Evolutionary conservation across 2,329 filamentous ascomycete genomes (phyloP).

Genomic region (Colletotrichum ledebouriae): DNA sequence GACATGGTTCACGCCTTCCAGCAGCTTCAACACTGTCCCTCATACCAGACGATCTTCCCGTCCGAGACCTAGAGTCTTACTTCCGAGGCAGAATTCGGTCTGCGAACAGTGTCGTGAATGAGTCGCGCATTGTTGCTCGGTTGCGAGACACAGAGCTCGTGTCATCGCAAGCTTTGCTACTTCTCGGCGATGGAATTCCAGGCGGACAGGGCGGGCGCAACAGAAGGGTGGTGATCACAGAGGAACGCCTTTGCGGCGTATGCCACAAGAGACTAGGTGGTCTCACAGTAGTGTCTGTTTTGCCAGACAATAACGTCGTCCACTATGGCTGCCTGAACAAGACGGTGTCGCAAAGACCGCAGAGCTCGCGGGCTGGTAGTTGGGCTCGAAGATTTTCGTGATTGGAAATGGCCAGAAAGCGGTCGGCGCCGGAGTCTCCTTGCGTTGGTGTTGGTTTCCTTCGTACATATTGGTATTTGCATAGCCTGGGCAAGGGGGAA

Average conservation of each 20-base stretch:
- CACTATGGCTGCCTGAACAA: constrained; percentile 82
- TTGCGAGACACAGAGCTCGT: constrained; percentile 84
- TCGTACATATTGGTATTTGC: constrained; percentile 44
- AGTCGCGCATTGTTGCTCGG: constrained; percentile 81
- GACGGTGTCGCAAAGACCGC: constrained; percentile 55
- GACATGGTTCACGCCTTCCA: constrained; percentile 91
- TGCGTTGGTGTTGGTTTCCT: constrained; percentile 27
- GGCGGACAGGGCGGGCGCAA: constrained; percentile 67
- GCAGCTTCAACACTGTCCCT: constrained; percentile 87
- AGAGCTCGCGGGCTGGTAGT: constrained; percentile 50
- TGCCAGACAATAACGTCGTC: constrained; percentile 85
- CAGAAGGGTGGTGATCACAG: constrained; percentile 81
- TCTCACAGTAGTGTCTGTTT: constrained; percentile 86
- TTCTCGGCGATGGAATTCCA: constrained; percentile 77
- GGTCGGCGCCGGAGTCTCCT: constrained; percentile 28
- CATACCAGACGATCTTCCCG: constrained; percentile 84
- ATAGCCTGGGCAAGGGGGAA: constrained; percentile 42
- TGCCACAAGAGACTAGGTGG: constrained; percentile 94
- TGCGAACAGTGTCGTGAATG: constrained; percentile 85
- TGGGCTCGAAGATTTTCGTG: constrained; percentile 54
- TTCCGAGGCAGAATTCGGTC: constrained; percentile 91
- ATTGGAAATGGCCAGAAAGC: constrained; percentile 38
- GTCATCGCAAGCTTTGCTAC: constrained; percentile 78
- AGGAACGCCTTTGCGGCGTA: constrained; percentile 90
- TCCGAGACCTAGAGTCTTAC: constrained; percentile 87